These are phyloP conservation scores for Lasiosphaeris hirsuta DNA, from an alignment of 495 filamentous ascomycete genomes.

Conservation along the genomic window DNA sequence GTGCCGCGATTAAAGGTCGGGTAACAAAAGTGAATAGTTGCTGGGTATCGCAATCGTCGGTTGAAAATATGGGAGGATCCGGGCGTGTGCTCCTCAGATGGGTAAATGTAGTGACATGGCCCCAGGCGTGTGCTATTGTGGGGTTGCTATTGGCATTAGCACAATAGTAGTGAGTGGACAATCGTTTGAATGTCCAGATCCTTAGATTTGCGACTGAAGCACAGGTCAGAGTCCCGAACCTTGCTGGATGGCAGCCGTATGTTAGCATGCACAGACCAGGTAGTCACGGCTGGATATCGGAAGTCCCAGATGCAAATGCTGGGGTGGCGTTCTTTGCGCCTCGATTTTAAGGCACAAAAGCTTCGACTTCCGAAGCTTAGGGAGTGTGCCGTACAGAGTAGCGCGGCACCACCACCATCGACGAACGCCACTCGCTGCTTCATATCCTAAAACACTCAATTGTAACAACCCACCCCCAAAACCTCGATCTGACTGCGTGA, in stretches of 20 bases:
- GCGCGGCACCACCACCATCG: slow-evolving; percentile 2
- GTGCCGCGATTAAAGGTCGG: neutral
- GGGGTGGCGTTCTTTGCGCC: neutral
- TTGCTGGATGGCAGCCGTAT: too few species aligned
- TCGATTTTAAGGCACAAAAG: slow-evolving; percentile 5
- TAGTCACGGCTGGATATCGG: too few species aligned
- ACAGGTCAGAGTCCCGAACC: too few species aligned
- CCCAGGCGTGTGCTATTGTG: neutral
- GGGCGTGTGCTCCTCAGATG: slow-evolving; percentile 20
- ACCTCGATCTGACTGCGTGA: neutral
- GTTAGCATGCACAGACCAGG: too few species aligned
- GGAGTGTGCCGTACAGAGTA: slow-evolving; percentile 3
- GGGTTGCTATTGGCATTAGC: neutral
- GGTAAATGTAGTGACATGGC: slow-evolving; percentile 18
- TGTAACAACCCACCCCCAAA: neutral
- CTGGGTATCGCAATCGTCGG: too few species aligned
- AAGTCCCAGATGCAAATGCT: neutral
- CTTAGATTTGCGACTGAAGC: too few species aligned
- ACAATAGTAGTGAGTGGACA: neutral
- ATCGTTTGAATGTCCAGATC: neutral
- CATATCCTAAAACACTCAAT: neutral
- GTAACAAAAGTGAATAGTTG: neutral
- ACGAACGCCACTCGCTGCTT: too few species aligned
- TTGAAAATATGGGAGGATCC: neutral
- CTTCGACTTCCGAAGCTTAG: neutral